phyloP scores from a whole-genome alignment of 1,139 yeast genomes.

The Yamadazyma songkhlaensis region DNA sequence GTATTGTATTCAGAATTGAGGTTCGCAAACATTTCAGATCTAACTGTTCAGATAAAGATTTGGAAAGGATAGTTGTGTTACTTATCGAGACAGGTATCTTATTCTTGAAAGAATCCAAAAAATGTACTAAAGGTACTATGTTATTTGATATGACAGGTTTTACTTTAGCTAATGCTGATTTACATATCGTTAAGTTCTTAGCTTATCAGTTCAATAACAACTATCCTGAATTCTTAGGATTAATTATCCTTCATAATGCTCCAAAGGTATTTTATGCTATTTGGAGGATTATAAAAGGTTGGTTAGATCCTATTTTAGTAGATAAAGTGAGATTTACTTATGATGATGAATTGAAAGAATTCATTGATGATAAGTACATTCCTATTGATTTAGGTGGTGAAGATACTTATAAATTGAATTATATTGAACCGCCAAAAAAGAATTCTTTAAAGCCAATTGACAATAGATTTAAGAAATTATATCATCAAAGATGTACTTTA shows the following conservation, averaged over 20 bases:
- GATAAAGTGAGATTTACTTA: conserved; percentile 76
- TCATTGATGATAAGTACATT: conserved; percentile 50
- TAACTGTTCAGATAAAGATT: conserved; percentile 66
- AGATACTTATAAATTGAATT: conserved; percentile 52
- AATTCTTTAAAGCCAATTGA: conserved; percentile 27
- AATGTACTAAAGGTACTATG: conserved; percentile 68
- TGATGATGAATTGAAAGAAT: conserved; percentile 56
- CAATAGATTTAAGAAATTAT: conserved; percentile 23
- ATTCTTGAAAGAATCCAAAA: conserved; percentile 49
- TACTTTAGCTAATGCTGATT: conserved; percentile 79
- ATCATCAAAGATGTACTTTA: conserved; percentile 45
- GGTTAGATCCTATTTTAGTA: conserved; percentile 90
- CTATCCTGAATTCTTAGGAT: conserved; percentile 83
- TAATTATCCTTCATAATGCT: conserved; percentile 75
- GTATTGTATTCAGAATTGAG: conserved; percentile 70
- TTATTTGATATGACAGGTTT: conserved; percentile 76
- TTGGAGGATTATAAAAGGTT: conserved; percentile 79
- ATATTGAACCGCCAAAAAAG: conserved; percentile 46
- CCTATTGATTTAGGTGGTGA: conserved; percentile 69
- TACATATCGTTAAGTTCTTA: conserved; percentile 74
- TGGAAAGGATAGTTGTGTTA: conserved; percentile 63
- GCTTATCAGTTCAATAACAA: conserved; percentile 79
- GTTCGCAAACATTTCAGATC: conserved; percentile 71
- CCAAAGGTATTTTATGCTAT: conserved; percentile 89
- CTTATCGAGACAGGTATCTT: conserved; percentile 71